phyloP scores from a whole-genome alignment of 116 monocot genomes.

The Trichopus zeylanicus region DNA sequence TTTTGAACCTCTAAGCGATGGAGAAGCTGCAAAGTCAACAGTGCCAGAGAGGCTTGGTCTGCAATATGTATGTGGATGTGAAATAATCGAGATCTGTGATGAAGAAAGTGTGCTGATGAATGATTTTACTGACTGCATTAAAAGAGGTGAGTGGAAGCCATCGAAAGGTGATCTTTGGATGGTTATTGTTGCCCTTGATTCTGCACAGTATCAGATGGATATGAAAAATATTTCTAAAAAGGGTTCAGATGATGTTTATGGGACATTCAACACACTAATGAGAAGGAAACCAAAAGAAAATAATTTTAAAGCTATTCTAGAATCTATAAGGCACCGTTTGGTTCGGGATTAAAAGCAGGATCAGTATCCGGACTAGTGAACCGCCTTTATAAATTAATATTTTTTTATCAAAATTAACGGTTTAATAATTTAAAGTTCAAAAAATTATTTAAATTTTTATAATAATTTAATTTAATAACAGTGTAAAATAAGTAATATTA shows the following conservation, averaged over 20 bases:
- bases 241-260: conserved; percentile 75
- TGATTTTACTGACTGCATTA: conserved; percentile 95
- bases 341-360: too few species aligned
- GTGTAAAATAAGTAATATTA: too few species aligned
- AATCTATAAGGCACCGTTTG: too few species aligned
- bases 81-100: conserved; percentile 86
- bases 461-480: too few species aligned
- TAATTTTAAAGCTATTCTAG: conserved; percentile 97
- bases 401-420: too few species aligned
- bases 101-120: conserved; percentile 96
- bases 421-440: too few species aligned
- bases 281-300: conserved; percentile 99
- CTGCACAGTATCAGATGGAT: conserved; percentile 96
- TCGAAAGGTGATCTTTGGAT: conserved; percentile 96
- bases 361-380: too few species aligned
- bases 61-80: conserved; percentile 97
- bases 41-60: conserved; percentile 88
- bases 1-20: conserved; percentile 90
- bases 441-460: too few species aligned
- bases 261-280: conserved; percentile 89
- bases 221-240: conserved; percentile 61
- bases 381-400: too few species aligned
- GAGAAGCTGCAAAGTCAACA: conserved; percentile 81
- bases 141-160: conserved; percentile 99
- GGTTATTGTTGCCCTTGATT: conserved; percentile 77